Evolutionary conservation across 768 basidiomycete genomes (phyloP).

Genomic region (Hypholoma fasciculare): DNA sequence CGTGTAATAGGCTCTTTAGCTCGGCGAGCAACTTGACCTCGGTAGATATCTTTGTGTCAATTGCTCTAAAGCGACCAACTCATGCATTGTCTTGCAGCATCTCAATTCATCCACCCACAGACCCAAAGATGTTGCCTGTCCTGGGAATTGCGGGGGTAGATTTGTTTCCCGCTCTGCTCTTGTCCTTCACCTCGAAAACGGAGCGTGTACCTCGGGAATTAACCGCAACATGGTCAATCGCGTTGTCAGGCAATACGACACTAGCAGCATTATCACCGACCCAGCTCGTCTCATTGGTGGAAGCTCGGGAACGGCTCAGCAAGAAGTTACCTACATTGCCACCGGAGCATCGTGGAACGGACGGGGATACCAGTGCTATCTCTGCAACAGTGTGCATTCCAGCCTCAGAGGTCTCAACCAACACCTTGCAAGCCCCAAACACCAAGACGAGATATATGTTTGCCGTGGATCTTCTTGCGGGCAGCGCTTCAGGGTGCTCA

Average conservation of each 20-base stretch:
- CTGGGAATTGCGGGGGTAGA: slow-evolving; percentile 40
- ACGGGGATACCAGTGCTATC: slow-evolving; percentile 56
- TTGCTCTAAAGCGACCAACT: neutral
- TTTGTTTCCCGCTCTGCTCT: slow-evolving; percentile 60
- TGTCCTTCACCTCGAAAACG: slow-evolving; percentile 63
- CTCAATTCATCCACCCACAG: slow-evolving; percentile 53
- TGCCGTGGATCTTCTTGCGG: slow-evolving; percentile 53
- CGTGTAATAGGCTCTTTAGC: slow-evolving; percentile 45
- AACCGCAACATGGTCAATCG: slow-evolving; percentile 39
- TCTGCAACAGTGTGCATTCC: slow-evolving; percentile 49
- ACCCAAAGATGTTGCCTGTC: slow-evolving; percentile 33
- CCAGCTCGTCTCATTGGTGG: slow-evolving; percentile 50
- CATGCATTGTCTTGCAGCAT: slow-evolving; percentile 30
- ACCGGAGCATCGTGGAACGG: slow-evolving; percentile 44
- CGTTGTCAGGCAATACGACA: slow-evolving; percentile 44
- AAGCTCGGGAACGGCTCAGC: slow-evolving; percentile 7
- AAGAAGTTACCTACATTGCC: slow-evolving; percentile 29
- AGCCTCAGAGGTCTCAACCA: slow-evolving; percentile 50
- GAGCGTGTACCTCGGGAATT: slow-evolving; percentile 53
- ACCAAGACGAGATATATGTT: slow-evolving; percentile 50
- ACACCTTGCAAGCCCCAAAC: slow-evolving; percentile 64
- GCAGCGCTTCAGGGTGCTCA: slow-evolving; percentile 47
- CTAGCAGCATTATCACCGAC: slow-evolving; percentile 50
- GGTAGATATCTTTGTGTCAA: slow-evolving; percentile 3
- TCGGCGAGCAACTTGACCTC: slow-evolving; percentile 26